Evolutionary conservation across 1,139 yeast genomes (phyloP).

Genomic region (Diutina pseudorugosa): DNA sequence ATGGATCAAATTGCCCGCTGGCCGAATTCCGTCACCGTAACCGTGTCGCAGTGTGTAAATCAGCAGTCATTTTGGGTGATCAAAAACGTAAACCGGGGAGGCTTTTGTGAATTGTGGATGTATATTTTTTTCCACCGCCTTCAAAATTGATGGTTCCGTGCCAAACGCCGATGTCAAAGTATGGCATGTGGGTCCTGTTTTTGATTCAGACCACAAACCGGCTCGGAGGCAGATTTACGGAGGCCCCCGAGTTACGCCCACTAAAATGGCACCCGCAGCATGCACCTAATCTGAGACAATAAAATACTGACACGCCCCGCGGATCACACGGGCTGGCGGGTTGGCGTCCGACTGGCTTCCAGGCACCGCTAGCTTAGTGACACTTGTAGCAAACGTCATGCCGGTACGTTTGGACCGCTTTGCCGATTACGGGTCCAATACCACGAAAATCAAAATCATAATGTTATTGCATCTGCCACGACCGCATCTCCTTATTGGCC

Average conservation of each 20-base stretch:
- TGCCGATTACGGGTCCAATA: neutral
- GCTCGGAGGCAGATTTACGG: neutral
- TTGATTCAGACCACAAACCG: neutral
- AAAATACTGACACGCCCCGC: neutral
- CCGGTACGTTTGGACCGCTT: neutral
- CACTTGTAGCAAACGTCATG: neutral
- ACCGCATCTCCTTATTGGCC: constrained; percentile 48
- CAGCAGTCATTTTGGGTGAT: too few species aligned
- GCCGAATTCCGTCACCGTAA: too few species aligned
- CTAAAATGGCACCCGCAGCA: neutral
- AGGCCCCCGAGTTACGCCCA: neutral
- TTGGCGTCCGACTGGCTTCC: neutral
- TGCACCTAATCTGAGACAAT: neutral
- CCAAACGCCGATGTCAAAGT: neutral
- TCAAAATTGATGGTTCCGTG: neutral
- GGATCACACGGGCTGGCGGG: neutral
- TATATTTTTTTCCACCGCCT: too few species aligned
- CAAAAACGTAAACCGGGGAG: too few species aligned
- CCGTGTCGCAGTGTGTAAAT: too few species aligned
- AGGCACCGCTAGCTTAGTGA: neutral
- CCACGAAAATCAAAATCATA: neutral
- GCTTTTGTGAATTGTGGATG: neutral
- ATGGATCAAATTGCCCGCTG: too few species aligned
- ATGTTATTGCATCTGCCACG: constrained; percentile 31
- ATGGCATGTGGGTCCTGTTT: neutral